Percentiles rank a stretch among this genome's conserved stretches.
Conservation (phyloP, 2,329 filamentous ascomycete species). For the Nigrospora sphaerica region DNA sequence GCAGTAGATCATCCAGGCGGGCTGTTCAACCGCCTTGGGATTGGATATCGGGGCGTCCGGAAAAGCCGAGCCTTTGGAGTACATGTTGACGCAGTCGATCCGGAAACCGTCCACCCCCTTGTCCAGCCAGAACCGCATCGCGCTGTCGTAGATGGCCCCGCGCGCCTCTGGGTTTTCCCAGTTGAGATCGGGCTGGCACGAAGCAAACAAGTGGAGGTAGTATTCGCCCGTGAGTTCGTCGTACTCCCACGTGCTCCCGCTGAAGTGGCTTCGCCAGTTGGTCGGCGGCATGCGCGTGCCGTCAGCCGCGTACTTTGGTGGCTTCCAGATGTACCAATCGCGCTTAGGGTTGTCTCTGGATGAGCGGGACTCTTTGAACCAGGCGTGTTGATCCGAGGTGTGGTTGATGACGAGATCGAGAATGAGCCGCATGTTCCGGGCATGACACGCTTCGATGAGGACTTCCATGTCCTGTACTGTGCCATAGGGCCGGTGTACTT, state of each 20-base stretch:
- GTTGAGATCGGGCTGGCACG: slow-evolving; percentile 69
- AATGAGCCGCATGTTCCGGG: slow-evolving; percentile 57
- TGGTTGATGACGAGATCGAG: slow-evolving; percentile 74
- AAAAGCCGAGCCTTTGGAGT: slow-evolving; percentile 25
- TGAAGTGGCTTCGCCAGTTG: slow-evolving; percentile 44
- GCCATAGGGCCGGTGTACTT: slow-evolving; percentile 26
- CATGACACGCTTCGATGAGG: slow-evolving; percentile 51
- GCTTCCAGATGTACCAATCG: slow-evolving; percentile 61
- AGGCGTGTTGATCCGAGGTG: slow-evolving; percentile 47
- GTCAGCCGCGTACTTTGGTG: slow-evolving; percentile 38
- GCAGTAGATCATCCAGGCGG: slow-evolving; percentile 34
- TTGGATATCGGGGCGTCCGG: slow-evolving; percentile 39
- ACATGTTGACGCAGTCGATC: slow-evolving; percentile 63
- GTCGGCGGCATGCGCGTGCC: slow-evolving; percentile 43
- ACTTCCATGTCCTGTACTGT: slow-evolving; percentile 59
- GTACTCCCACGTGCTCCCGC: slow-evolving; percentile 40
- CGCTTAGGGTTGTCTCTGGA: slow-evolving; percentile 43
- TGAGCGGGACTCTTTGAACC: slow-evolving; percentile 49
- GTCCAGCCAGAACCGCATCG: slow-evolving; percentile 64
- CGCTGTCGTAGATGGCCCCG: slow-evolving; percentile 55
- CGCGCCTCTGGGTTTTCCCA: slow-evolving; percentile 64
- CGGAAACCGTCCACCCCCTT: slow-evolving; percentile 59
- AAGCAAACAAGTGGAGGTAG: slow-evolving; percentile 55
- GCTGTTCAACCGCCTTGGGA: slow-evolving; percentile 23
- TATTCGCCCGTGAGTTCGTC: slow-evolving; percentile 44